A percentile compares a stretch with the other conserved stretches of the same genome.
phyloP scores from a whole-genome alignment of 2,329 filamentous ascomycete genomes.

The Xylaria sp. region DNA sequence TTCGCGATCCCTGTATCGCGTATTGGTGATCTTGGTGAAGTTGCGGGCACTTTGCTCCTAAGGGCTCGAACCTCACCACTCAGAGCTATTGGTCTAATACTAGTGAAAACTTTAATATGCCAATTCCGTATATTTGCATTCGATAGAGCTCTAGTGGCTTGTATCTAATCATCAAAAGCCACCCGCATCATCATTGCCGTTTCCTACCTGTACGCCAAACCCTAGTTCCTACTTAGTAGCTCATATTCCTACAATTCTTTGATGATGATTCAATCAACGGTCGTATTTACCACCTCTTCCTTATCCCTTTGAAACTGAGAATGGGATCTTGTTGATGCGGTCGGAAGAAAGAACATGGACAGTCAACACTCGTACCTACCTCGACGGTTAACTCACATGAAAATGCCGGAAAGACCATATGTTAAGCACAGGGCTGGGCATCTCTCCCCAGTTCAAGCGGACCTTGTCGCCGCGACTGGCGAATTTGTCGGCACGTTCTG shows the following conservation, averaged over 20 bases:
- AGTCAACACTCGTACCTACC: background rate
- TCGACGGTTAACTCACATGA: background rate
- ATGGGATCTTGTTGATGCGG: background rate
- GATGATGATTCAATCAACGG: background rate
- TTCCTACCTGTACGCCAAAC: background rate
- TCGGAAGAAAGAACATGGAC: background rate
- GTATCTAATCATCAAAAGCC: background rate
- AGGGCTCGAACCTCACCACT: slow-evolving; percentile 57
- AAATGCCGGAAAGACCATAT: slow-evolving; percentile 6
- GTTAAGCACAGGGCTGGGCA: slow-evolving; percentile 11
- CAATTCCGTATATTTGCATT: background rate
- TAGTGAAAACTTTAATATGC: slow-evolving; percentile 25
- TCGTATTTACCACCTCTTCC: background rate
- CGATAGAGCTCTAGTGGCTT: background rate
- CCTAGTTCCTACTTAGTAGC: background rate
- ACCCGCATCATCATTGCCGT: background rate
- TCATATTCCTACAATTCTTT: background rate
- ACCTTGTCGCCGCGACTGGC: slow-evolving; percentile 53
- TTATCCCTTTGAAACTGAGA: background rate
- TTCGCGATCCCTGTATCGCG: slow-evolving; percentile 57
- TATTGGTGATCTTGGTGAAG: slow-evolving; percentile 56
- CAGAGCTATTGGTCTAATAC: background rate
- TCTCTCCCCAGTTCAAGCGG: slow-evolving; percentile 44
- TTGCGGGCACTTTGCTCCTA: slow-evolving; percentile 63
- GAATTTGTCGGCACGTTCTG: slow-evolving; percentile 58